Conservation (phyloP, 371 early-diverging fungal species). For the Phascolomyces articulosus region DNA sequence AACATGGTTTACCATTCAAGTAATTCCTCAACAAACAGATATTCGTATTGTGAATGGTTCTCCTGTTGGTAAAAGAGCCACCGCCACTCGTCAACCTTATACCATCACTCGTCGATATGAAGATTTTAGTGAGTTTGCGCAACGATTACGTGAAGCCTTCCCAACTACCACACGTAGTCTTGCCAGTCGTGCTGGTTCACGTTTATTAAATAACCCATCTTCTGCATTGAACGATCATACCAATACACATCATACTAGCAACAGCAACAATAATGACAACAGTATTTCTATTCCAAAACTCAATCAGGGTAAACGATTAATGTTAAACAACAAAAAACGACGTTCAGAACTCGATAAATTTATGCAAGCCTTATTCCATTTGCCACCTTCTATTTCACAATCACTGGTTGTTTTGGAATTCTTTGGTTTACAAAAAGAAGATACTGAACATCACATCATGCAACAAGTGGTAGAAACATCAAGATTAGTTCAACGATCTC, state of each 20-base stretch:
- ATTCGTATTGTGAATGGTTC: slow-evolving; percentile 16
- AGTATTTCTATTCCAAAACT: slow-evolving; percentile 18
- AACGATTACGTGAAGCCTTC: slow-evolving; percentile 22
- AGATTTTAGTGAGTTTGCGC: slow-evolving; percentile 26
- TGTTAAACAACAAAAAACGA: slow-evolving; percentile 26
- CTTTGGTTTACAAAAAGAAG: slow-evolving; percentile 30
- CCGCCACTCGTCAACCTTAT: slow-evolving; percentile 19
- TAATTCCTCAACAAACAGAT: slow-evolving; percentile 22
- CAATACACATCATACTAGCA: neutral
- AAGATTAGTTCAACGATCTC: slow-evolving; percentile 9
- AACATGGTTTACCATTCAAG: slow-evolving; percentile 28
- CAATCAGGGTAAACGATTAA: slow-evolving; percentile 19
- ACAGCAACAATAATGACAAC: neutral
- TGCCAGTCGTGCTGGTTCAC: slow-evolving; percentile 15
- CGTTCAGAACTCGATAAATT: slow-evolving; percentile 29
- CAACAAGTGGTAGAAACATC: slow-evolving; percentile 10
- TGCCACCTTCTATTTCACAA: slow-evolving; percentile 23
- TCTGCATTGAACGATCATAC: neutral
- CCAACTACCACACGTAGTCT: slow-evolving; percentile 8
- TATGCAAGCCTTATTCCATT: slow-evolving; percentile 21
- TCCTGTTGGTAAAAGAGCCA: slow-evolving; percentile 5
- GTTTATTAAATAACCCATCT: neutral
- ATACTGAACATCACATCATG: slow-evolving; percentile 18
- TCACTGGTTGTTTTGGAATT: slow-evolving; percentile 34
- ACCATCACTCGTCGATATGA: slow-evolving; percentile 35